Base-by-base conservation (phyloP, 208 protist species). In the Leishmania lainsoni region DNA sequence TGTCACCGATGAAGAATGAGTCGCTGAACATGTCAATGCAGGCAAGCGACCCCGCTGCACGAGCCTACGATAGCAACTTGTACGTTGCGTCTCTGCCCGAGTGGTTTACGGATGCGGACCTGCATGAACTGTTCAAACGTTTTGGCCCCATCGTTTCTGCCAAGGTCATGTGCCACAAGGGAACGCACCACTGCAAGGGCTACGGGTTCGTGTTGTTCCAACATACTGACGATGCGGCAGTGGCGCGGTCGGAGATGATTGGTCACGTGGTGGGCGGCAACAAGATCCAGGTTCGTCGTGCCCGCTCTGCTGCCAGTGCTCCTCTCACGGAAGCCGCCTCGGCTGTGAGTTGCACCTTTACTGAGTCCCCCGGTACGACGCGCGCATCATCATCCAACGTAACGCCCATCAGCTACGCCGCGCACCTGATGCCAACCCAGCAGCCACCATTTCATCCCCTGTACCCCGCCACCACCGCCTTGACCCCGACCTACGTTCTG, bases 151-250 rank as follows among this genome's bases (percentile, higher is more conserved):
- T 96, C 72, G 39, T 91, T 45, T 91, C 84, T 9, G 91, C 90
- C 14, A 91, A 91, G 81, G 90, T 95, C 58, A 95, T 97, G 87
- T 91, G 88, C 75, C 82, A 89, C 81, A 92, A 92, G 51, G 85
- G 83, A 51, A 91, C 86, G 10, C 79, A 86, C 51, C 83, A 78
- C 22, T 96, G 89, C 87, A 92, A 92, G 66, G 92, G 91, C 42
- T 94, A 94, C 83, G 92, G 91, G 77, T 96, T 96, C 48, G 92
- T 96, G 42, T 82, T 94, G 49, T 96, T 95, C 73, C 83, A 92
- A 71, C 83, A 76, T 65, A 80, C 86, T 56, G 88, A 94, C 29
- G 83, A 88, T 48, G 91, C 92, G 20, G 83, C 72, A 16, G 42
- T 77, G 26, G 92, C 92, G n/a, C 84, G 88, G 78, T 75, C 77